A percentile compares a stretch with the other conserved stretches of the same genome.
These are phyloP conservation scores for Trichoderma oligosporum DNA, from an alignment of 2,329 filamentous ascomycete genomes.

Conservation along the genomic window DNA sequence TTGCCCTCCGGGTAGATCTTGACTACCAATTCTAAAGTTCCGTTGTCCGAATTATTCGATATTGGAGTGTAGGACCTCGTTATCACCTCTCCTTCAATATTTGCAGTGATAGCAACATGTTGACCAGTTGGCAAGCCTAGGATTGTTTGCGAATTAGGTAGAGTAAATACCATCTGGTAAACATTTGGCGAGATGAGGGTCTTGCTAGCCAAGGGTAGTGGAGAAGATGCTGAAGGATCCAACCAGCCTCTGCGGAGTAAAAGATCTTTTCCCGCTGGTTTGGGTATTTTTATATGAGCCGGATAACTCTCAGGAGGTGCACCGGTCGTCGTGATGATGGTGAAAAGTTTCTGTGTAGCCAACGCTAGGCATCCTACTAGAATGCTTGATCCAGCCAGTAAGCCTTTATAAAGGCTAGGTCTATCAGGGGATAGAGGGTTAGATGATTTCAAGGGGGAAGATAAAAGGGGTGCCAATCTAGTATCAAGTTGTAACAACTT, in stretches of 20 bases:
- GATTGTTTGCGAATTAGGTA: conserved; percentile 42
- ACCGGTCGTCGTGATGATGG: background rate
- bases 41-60: conserved; percentile 36
- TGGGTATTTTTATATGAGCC: background rate
- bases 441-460: background rate
- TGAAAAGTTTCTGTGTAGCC: background rate
- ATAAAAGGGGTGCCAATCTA: background rate
- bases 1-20: conserved; percentile 47
- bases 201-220: conserved; percentile 42
- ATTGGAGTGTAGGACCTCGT: conserved; percentile 90
- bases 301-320: background rate
- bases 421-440: background rate
- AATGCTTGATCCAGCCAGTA: background rate
- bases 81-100: conserved; percentile 40
- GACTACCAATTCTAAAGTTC: conserved; percentile 49
- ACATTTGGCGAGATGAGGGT: conserved; percentile 40
- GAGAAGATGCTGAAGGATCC: background rate
- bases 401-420: background rate
- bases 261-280: background rate
- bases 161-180: conserved; percentile 45
- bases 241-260: background rate
- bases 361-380: background rate
- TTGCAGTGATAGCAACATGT: conserved; percentile 50
- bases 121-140: conserved; percentile 56
- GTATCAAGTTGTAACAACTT: background rate